phyloP scores from a whole-genome alignment of 176 grass and related monocot species.

The Oryza australiensis region DNA sequence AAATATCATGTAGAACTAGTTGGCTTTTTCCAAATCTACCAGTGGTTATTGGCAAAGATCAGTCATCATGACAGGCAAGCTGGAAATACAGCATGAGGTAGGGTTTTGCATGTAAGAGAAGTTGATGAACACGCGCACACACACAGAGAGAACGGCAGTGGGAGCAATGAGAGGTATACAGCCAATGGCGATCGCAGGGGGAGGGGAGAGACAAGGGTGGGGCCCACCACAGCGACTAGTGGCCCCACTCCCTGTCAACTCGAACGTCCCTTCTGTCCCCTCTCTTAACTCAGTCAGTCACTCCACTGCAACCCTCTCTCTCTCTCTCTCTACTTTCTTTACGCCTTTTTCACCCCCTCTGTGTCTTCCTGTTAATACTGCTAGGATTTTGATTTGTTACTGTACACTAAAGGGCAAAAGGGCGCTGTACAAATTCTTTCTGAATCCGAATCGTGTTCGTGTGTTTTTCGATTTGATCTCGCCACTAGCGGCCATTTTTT shows the following conservation, averaged over 20 bases:
- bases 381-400: background rate
- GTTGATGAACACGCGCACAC: background rate
- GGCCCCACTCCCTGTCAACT: slow-evolving; percentile 26
- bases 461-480: slow-evolving; percentile 10
- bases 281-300: slow-evolving; percentile 27
- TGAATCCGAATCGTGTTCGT: slow-evolving; percentile 1
- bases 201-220: background rate
- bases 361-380: background rate
- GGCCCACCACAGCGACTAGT: background rate
- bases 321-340: slow-evolving; percentile 12
- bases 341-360: background rate
- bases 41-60: background rate
- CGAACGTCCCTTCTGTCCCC: slow-evolving; percentile 53
- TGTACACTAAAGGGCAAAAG: background rate
- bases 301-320: background rate
- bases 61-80: background rate
- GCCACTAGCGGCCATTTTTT: no score
- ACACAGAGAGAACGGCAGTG: background rate
- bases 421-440: no score
- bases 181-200: background rate
- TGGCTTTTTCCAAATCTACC: no score
- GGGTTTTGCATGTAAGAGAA: background rate
- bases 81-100: background rate
- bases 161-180: background rate
- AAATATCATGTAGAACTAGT: no score